Percentiles rank a stretch among this genome's conserved stretches.
phyloP scores from a whole-genome alignment of 2,329 filamentous ascomycete species.

The Stagonosporopsis tanaceti region DNA sequence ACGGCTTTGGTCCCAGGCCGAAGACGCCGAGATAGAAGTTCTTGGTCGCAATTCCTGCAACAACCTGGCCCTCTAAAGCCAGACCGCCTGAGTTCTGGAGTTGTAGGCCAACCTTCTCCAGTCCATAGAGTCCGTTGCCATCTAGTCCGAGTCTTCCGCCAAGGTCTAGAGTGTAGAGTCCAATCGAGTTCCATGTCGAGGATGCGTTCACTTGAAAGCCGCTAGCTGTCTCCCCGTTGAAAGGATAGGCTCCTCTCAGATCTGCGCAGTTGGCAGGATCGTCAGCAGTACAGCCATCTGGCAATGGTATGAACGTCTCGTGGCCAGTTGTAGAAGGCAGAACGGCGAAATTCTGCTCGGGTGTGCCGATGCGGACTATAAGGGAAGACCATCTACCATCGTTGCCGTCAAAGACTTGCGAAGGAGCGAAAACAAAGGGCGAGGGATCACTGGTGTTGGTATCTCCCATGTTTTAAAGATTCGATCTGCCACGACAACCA shows the following conservation, averaged over 20 bases:
- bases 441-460: neutral
- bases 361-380: neutral
- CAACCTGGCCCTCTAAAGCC: neutral
- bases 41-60: neutral
- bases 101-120: neutral
- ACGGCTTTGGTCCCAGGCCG: neutral
- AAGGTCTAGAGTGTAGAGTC: neutral
- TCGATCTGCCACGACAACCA: neutral
- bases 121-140: neutral
- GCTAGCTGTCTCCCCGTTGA: neutral
- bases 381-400: neutral
- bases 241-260: neutral
- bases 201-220: neutral
- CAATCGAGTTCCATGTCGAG: neutral
- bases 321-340: neutral
- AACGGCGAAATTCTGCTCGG: neutral
- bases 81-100: neutral
- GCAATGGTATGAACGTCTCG: neutral
- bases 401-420: neutral
- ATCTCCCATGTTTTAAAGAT: neutral
- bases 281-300: neutral
- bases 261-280: neutral
- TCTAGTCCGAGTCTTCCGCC: neutral
- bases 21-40: neutral
- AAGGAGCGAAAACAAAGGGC: constrained; percentile 1